phyloP scores from a whole-genome alignment of 306 rosid genomes.

The Spatholobus suberectus region DNA sequence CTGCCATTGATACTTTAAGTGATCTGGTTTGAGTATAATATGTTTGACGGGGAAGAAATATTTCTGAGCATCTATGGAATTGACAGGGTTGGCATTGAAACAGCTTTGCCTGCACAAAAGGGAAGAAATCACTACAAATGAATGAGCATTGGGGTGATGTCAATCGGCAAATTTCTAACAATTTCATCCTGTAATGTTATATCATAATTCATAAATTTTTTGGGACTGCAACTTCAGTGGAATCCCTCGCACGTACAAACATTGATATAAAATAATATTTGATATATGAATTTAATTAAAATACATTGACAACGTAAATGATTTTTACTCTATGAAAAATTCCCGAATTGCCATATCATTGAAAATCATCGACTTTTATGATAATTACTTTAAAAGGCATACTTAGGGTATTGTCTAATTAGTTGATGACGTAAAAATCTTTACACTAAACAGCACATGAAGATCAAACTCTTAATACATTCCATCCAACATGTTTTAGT shows the following conservation, averaged over 20 bases:
- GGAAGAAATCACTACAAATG: not conserved
- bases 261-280: not conserved
- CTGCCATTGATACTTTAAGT: slow-evolving; percentile 47
- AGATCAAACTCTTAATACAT: not conserved
- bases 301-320: not conserved
- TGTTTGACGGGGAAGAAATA: slow-evolving; percentile 29
- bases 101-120: slow-evolving; percentile 38
- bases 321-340: not conserved
- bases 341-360: not conserved
- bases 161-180: not conserved
- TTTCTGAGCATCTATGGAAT: slow-evolving; percentile 34
- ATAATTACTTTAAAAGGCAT: not conserved
- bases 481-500: not conserved
- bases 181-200: not conserved
- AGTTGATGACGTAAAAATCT: not conserved
- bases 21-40: slow-evolving; percentile 17
- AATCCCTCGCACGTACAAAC: not conserved
- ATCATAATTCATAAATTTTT: slow-evolving; percentile 3
- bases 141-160: slow-evolving; percentile 6
- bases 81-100: slow-evolving; percentile 43
- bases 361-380: not conserved
- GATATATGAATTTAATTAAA: not conserved
- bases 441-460: not conserved
- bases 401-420: not conserved
- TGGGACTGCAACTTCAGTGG: not conserved